phyloP scores from a whole-genome alignment of 164 flowering plant species.

The Dillenia suffruticosa region DNA sequence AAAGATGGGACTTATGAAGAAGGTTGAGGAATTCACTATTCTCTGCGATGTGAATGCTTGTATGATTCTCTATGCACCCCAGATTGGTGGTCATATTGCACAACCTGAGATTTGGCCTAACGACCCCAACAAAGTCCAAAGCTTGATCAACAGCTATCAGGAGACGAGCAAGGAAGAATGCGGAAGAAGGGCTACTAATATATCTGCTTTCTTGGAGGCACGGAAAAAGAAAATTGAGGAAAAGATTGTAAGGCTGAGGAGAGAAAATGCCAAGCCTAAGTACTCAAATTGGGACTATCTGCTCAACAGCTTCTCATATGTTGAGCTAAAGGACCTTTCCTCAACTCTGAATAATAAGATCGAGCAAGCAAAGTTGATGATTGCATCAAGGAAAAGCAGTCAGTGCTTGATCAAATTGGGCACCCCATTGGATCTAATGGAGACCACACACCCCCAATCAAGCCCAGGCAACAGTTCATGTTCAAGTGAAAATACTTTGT shows the following conservation, averaged over 20 bases:
- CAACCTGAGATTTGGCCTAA: constrained; percentile 29
- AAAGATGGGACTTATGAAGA: constrained; percentile 28
- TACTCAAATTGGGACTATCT: constrained; percentile 17
- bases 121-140: constrained; percentile 3
- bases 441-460: too few species aligned
- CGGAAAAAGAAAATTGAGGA: constrained; percentile 12
- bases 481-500: too few species aligned
- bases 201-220: constrained; percentile 12
- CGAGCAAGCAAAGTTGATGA: neutral
- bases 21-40: constrained; percentile 24
- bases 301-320: constrained; percentile 4
- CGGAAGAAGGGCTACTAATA: neutral
- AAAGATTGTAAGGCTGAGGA: constrained; percentile 12
- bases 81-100: neutral
- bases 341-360: constrained; percentile 10
- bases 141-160: constrained; percentile 19
- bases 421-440: too few species aligned
- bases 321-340: constrained; percentile 7
- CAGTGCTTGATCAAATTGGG: too few species aligned
- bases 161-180: neutral
- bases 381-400: constrained; percentile 1
- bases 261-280: constrained; percentile 5
- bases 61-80: constrained; percentile 37
- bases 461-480: too few species aligned
- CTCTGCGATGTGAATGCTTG: constrained; percentile 38